These are phyloP conservation scores for Starmerella tilneyi DNA, from an alignment of 805 yeast species.

Conservation along the genomic window DNA sequence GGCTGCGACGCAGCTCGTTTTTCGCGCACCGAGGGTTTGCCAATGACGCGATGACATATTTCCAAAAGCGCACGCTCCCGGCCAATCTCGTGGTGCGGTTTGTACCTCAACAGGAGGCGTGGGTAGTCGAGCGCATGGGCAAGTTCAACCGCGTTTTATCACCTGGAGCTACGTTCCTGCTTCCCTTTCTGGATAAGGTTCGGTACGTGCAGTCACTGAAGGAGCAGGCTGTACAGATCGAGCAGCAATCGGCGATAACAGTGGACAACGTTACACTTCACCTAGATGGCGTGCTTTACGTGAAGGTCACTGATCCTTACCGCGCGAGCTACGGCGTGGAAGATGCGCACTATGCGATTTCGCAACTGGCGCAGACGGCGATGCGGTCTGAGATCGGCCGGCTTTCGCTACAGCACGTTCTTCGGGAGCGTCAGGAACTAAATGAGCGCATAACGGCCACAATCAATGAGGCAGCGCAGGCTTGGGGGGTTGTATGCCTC, in stretches of 20 bases:
- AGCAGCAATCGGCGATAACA: conserved; percentile 75
- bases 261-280: conserved; percentile 77
- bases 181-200: conserved; percentile 66
- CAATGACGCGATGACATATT: conserved; percentile 37
- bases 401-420: conserved; percentile 64
- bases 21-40: conserved; percentile 8
- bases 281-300: conserved; percentile 72
- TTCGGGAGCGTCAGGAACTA: conserved; percentile 63
- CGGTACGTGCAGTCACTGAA: conserved; percentile 74
- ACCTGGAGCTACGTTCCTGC: conserved; percentile 66
- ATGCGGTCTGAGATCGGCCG: conserved; percentile 87
- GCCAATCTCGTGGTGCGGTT: conserved; percentile 63
- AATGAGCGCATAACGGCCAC: conserved; percentile 66
- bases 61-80: conserved; percentile 57
- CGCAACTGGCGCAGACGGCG: conserved; percentile 81
- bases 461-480: conserved; percentile 72
- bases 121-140: conserved; percentile 89
- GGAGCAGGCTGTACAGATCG: conserved; percentile 77
- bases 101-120: conserved; percentile 84
- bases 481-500: conserved; percentile 77
- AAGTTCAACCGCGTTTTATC: conserved; percentile 57
- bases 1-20: background rate
- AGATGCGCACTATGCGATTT: conserved; percentile 73
- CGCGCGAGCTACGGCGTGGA: conserved; percentile 84
- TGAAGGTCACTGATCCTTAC: conserved; percentile 68